These are phyloP conservation scores for Magnusiomyces magnusii DNA, from an alignment of 1,139 yeast genomes.

Conservation along the genomic window DNA sequence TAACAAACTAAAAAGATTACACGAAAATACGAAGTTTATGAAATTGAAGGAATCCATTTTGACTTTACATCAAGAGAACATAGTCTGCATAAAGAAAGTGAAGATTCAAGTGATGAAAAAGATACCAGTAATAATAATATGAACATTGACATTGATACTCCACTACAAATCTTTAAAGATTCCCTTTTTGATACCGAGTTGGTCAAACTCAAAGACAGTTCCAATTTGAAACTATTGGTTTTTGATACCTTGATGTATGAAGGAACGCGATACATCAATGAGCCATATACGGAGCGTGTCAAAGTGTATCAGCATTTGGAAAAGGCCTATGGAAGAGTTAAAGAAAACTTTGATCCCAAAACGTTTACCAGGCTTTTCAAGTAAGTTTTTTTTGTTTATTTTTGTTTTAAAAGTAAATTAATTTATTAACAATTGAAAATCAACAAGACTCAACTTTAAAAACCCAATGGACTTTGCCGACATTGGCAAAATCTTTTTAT, in stretches of 20 bases:
- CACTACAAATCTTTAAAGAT: conserved; percentile 62
- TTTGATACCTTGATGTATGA: conserved; percentile 45
- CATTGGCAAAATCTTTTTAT: background rate
- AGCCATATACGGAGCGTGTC: background rate
- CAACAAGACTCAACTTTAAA: background rate
- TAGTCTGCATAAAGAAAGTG: conserved; percentile 14
- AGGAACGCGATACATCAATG: background rate
- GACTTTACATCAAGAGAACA: conserved; percentile 52
- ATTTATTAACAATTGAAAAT: too few species aligned
- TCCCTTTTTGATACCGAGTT: conserved; percentile 92
- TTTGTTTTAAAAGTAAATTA: too few species aligned
- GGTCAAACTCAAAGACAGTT: conserved; percentile 42
- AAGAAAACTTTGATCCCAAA: conserved; percentile 56
- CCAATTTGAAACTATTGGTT: conserved; percentile 71
- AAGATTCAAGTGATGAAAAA: background rate
- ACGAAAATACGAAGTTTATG: conserved; percentile 77
- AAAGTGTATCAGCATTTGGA: background rate
- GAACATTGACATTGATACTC: too few species aligned
- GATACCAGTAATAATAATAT: background rate
- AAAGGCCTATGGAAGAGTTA: conserved; percentile 73
- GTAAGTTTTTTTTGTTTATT: background rate
- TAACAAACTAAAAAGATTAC: conserved; percentile 42
- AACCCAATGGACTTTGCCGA: background rate
- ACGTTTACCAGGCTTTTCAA: conserved; percentile 75
- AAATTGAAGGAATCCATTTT: conserved; percentile 77